Evolutionary conservation across 192 early-diverging fungal species (phyloP).

Genomic region (Pilaira anomala): DNA sequence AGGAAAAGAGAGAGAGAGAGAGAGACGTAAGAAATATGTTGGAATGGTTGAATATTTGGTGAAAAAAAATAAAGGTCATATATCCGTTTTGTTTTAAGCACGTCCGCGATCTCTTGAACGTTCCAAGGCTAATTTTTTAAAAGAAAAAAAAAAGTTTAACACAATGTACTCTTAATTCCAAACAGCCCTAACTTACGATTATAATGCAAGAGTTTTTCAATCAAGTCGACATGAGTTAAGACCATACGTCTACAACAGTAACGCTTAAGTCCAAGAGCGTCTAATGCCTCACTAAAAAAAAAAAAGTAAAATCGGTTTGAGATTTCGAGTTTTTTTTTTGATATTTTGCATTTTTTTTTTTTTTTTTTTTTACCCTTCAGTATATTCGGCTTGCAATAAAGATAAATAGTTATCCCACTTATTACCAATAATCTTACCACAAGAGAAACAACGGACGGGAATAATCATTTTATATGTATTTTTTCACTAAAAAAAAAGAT

Average conservation of each 20-base stretch:
- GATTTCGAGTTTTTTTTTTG: background rate
- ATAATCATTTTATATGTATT: constrained; percentile 79
- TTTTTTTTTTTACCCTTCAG: constrained; percentile 60
- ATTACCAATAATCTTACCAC: constrained; percentile 98
- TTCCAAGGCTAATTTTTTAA: constrained; percentile 25
- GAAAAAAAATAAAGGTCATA: no score
- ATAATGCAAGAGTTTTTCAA: constrained; percentile 97
- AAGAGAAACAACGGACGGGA: constrained; percentile 97
- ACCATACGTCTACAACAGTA: constrained; percentile 99
- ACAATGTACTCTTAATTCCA: background rate
- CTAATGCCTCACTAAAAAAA: constrained; percentile 64
- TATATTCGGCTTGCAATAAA: constrained; percentile 73
- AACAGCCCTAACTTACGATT: constrained; percentile 53
- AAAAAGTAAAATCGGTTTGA: background rate
- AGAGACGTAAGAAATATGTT: no score
- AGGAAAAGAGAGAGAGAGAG: no score
- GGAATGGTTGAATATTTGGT: no score
- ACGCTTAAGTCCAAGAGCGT: constrained; percentile 72
- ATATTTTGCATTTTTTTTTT: background rate
- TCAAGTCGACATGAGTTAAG: constrained; percentile 95
- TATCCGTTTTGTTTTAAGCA: background rate
- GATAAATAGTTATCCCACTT: constrained; percentile 93
- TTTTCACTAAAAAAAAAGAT: background rate
- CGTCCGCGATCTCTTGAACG: constrained; percentile 25
- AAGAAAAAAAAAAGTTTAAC: background rate